Percentiles rank a stretch among this genome's conserved stretches.
These are phyloP conservation scores for Apophysomyces trapeziformis DNA, from an alignment of 371 early-diverging fungal species.

Conservation along the genomic window DNA sequence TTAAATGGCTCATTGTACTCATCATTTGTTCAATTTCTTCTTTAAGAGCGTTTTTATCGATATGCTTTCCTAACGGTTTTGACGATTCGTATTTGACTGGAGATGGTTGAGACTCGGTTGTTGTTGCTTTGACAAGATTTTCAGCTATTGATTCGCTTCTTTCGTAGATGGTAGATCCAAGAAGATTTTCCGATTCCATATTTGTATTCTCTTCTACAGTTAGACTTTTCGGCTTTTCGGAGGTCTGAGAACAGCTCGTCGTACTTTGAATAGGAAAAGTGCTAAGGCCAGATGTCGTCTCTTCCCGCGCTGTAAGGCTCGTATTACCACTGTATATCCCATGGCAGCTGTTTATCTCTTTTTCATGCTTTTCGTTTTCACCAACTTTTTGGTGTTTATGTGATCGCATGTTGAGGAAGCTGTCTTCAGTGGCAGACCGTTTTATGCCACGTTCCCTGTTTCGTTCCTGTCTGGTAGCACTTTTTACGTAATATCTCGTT, in stretches of 20 bases:
- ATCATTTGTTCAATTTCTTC: conserved; percentile 2
- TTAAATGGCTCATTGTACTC: conserved; percentile 49
- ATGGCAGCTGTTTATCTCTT: background rate
- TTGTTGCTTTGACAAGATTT: background rate
- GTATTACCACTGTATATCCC: background rate
- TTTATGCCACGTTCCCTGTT: background rate
- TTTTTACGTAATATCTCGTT: background rate
- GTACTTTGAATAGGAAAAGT: no score
- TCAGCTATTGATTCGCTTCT: background rate
- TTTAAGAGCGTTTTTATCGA: background rate
- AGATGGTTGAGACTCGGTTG: no score
- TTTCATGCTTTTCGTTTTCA: background rate
- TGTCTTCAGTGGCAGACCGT: background rate
- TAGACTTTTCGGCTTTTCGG: no score
- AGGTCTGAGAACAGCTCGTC: no score
- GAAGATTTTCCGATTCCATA: no score
- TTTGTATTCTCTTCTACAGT: no score
- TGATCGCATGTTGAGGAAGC: background rate
- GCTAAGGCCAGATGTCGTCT: no score
- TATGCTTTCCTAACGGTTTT: background rate
- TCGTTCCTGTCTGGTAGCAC: background rate
- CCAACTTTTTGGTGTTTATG: background rate
- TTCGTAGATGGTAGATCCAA: no score
- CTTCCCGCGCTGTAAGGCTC: no score
- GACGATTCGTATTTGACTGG: background rate